phyloP scores from a whole-genome alignment of 1,284 basidiomycete genomes.

The Stygiomarasmius scandens region DNA sequence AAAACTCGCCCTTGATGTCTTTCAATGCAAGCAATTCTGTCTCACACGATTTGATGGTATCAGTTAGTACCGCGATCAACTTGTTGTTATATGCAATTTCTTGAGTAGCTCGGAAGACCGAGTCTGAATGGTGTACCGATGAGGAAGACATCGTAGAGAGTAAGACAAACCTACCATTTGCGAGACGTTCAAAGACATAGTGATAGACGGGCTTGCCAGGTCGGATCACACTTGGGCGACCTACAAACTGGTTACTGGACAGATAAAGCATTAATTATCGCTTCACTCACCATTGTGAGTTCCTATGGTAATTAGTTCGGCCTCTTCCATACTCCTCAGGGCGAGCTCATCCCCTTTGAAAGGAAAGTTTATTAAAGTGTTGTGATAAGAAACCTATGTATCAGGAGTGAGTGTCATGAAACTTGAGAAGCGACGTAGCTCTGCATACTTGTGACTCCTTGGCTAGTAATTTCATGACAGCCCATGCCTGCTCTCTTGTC shows the following conservation, averaged over 20 bases:
- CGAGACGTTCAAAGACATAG: constrained; percentile 83
- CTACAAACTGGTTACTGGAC: constrained; percentile 37
- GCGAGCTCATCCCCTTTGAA: constrained; percentile 91
- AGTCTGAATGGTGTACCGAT: constrained; percentile 48
- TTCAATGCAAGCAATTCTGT: constrained; percentile 72
- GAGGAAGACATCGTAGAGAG: not conserved
- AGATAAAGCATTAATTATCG: not conserved
- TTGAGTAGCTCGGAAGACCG: constrained; percentile 80
- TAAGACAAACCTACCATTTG: constrained; percentile 56
- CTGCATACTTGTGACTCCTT: constrained; percentile 65
- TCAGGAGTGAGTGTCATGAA: no score
- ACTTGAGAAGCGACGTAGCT: not conserved
- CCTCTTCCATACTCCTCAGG: constrained; percentile 86
- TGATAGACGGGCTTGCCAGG: constrained; percentile 91
- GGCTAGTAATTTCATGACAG: constrained; percentile 76
- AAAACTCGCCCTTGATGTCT: constrained; percentile 51
- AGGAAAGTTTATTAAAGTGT: constrained; percentile 81
- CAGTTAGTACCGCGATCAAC: constrained; percentile 68
- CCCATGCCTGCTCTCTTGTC: constrained; percentile 90
- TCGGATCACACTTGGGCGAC: constrained; percentile 81
- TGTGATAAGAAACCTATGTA: constrained; percentile 85
- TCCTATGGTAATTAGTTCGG: constrained; percentile 83
- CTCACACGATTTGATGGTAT: constrained; percentile 73
- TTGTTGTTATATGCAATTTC: constrained; percentile 82
- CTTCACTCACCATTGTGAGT: constrained; percentile 66